Base-by-base conservation (phyloP, 2,329 filamentous ascomycete genomes). In the Diaporthe sp. region DNA sequence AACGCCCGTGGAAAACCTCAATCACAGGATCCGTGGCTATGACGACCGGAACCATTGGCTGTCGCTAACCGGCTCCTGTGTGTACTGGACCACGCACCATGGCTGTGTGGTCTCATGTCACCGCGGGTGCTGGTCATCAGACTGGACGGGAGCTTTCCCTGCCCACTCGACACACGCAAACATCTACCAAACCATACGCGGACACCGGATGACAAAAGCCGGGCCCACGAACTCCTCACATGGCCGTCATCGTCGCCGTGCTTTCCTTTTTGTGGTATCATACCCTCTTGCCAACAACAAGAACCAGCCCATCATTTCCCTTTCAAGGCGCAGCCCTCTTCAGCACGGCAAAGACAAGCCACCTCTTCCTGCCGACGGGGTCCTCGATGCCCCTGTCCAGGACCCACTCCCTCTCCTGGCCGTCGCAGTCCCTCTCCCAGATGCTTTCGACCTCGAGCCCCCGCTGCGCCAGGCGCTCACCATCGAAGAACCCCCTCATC, bases 341-440 rank as follows among this genome's bases (percentile, higher is more conserved):
- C 79, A 92, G 80, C 75, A 89, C 84, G 5, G 87, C 89, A 74
- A 94, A 86, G 6, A 91, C 90, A n/a, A 94, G 84, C 93, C 93
- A 95, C 78, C 91, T 89, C 85, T 95, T 95, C 79, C 91, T 86
- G 81, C 88, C 89, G 0, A 87, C 88, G 5, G 89, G 83, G 81
- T 94, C 89, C 80, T 95, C 93, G 34, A 83, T 79, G 1, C 91
- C 92, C 9, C 92, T 87, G 80, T 93, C 90, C 77, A 83, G 83
- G 20, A 82, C 83, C 93, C 93, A 95, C 53, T 86, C 86, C 79
- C 93, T 87, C 82, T 93, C 88, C 20, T 82, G 81, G 4, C 93
- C 93, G 72, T 93, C 88, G 20, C 90, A 92, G 81, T 95, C 91
- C 82, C 92, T 88, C 84, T 95, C 93, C 86, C 89, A 93, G 28